A percentile compares a stretch with the other conserved stretches of the same genome.
Evolutionary conservation across 2,329 filamentous ascomycete species (phyloP).

Genomic region (Calonectria naviculata): DNA sequence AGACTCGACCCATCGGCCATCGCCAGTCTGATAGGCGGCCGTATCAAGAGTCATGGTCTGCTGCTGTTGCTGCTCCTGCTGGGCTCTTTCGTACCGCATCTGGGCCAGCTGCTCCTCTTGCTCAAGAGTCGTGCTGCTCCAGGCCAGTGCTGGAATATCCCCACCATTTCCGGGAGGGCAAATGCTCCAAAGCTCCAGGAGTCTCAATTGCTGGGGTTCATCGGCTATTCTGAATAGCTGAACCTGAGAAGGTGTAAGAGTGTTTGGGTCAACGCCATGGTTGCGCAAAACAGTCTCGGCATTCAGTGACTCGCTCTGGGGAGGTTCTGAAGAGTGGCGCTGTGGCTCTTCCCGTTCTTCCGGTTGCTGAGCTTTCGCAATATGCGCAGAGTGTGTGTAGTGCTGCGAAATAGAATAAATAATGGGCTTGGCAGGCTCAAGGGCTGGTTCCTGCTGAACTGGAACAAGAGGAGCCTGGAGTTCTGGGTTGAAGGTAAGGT

Average conservation of each 20-base stretch:
- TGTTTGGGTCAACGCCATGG: slow-evolving; percentile 76
- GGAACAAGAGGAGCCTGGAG: slow-evolving; percentile 31
- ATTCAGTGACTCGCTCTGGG: slow-evolving; percentile 58
- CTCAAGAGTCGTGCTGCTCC: slow-evolving; percentile 64
- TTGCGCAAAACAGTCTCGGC: slow-evolving; percentile 70
- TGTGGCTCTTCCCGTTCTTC: slow-evolving; percentile 48
- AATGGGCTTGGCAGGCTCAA: slow-evolving; percentile 57
- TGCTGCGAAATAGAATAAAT: slow-evolving; percentile 83
- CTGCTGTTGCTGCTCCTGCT: slow-evolving; percentile 47
- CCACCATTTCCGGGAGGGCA: slow-evolving; percentile 73
- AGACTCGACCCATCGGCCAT: slow-evolving; percentile 62
- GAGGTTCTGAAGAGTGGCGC: slow-evolving; percentile 63
- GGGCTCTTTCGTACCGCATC: slow-evolving; percentile 64
- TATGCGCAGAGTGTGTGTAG: slow-evolving; percentile 84
- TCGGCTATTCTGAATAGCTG: slow-evolving; percentile 83
- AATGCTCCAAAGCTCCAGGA: slow-evolving; percentile 88
- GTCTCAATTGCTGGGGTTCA: slow-evolving; percentile 75
- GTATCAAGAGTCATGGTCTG: slow-evolving; percentile 65
- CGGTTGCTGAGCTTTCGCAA: slow-evolving; percentile 46
- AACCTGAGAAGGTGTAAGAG: slow-evolving; percentile 79
- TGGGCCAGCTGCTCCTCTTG: slow-evolving; percentile 70
- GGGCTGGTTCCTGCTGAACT: slow-evolving; percentile 43
- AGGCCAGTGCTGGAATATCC: slow-evolving; percentile 64
- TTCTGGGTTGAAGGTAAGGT: slow-evolving; percentile 72
- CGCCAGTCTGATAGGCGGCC: slow-evolving; percentile 61